A percentile compares a stretch with the other conserved stretches of the same genome.
Conservation (phyloP, 1,284 basidiomycete genomes). For the Quambalaria eucalypti region DNA sequence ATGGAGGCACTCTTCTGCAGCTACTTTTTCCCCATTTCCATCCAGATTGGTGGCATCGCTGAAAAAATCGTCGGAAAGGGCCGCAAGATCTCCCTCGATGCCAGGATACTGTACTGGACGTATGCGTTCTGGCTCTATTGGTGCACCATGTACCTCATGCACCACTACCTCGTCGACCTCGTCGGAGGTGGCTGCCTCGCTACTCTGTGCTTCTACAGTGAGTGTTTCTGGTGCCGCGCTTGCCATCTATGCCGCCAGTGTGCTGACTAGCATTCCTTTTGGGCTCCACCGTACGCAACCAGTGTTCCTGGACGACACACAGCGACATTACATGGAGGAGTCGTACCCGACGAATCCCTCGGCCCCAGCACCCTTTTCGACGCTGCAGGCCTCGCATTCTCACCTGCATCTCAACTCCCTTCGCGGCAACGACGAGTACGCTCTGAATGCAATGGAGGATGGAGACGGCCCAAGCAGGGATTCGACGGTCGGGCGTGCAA, state of each 20-base stretch:
- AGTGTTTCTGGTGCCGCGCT: conserved; percentile 40
- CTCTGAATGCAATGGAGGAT: background rate
- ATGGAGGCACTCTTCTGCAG: conserved; percentile 85
- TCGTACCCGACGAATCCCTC: conserved; percentile 1
- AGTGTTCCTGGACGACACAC: background rate
- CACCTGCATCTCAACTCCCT: background rate
- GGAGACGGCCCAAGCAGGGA: background rate
- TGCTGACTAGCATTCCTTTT: background rate
- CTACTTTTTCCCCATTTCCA: conserved; percentile 73
- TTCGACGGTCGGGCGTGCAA: background rate
- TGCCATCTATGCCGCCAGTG: background rate
- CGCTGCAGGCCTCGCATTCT: background rate
- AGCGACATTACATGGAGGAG: background rate
- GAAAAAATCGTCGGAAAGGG: background rate
- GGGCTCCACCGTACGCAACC: too few species aligned
- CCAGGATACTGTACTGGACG: conserved; percentile 60
- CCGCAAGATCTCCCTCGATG: conserved; percentile 32
- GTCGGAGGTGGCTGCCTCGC: conserved; percentile 86
- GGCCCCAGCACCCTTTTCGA: background rate
- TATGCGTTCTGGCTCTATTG: conserved; percentile 88
- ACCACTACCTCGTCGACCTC: conserved; percentile 88
- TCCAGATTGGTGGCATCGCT: conserved; percentile 16
- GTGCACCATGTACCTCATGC: conserved; percentile 70
- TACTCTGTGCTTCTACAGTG: conserved; percentile 77
- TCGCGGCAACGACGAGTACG: background rate